Evolutionary conservation across 345 rosid species (phyloP).

Genomic region (Aegle marmelos): DNA sequence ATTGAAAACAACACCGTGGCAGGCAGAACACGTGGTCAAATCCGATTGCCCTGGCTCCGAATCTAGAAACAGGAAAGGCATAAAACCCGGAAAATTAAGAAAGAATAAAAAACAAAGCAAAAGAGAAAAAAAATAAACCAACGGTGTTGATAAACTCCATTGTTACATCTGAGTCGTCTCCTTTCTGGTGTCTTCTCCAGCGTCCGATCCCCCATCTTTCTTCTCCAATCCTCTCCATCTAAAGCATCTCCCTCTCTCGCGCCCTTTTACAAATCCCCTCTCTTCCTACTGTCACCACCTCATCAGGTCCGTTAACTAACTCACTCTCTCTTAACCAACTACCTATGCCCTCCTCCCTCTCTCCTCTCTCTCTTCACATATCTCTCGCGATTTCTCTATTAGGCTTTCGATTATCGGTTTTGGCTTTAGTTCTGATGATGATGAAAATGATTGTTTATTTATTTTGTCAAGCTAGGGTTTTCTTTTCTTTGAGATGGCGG

Average conservation of each 20-base stretch:
- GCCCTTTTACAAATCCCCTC: conserved; percentile 49
- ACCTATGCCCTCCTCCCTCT: not conserved
- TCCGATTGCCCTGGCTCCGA: not conserved
- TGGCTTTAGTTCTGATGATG: not conserved
- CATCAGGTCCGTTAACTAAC: conserved; percentile 4
- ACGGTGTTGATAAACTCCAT: conserved; percentile 70
- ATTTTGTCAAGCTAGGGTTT: conserved; percentile 30
- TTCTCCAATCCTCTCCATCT: conserved; percentile 35
- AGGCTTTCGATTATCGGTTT: not conserved
- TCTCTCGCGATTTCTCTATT: not conserved
- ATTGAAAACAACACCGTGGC: not conserved
- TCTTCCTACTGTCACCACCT: conserved; percentile 6
- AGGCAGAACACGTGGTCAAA: not conserved
- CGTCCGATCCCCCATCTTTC: conserved; percentile 79
- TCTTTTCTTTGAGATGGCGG: conserved; percentile 33
- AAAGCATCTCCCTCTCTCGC: conserved; percentile 53
- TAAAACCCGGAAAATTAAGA: not conserved
- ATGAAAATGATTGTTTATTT: conserved; percentile 1
- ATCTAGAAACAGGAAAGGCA: conserved; percentile 13
- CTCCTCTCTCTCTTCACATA: not conserved
- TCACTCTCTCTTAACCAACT: not conserved
- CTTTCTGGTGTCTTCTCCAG: conserved; percentile 66
- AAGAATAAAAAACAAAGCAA: conserved; percentile 3
- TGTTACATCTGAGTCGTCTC: conserved; percentile 61
- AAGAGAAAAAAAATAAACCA: conserved; percentile 26